Conservation (phyloP, 805 yeast genomes). For the Yarrowia deformans region DNA sequence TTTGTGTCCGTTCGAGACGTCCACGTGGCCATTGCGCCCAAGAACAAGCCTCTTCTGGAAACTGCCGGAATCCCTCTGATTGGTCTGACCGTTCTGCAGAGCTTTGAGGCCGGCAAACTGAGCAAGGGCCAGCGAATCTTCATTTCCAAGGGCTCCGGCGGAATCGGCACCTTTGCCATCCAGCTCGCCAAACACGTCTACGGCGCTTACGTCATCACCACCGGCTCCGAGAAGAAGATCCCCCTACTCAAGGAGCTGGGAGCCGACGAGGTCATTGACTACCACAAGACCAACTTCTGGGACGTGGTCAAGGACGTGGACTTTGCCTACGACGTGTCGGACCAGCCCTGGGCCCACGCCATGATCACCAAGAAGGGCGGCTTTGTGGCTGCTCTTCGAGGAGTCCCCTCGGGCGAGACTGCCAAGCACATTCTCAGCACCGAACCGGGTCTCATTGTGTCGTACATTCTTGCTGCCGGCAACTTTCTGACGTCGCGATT, state of each 20-base stretch:
- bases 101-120: conserved; percentile 33
- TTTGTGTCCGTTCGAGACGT: conserved; percentile 39
- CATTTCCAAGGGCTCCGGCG: conserved; percentile 43
- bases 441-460: conserved; percentile 17
- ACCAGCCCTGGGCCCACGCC: conserved; percentile 39
- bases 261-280: conserved; percentile 45
- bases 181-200: conserved; percentile 44
- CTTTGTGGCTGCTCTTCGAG: conserved; percentile 40
- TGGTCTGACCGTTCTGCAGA: conserved; percentile 42
- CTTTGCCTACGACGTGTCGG: conserved; percentile 43
- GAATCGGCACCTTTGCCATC: conserved; percentile 43
- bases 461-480: conserved; percentile 12
- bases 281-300: conserved; percentile 42
- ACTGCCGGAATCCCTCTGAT: conserved; percentile 45
- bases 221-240: conserved; percentile 44
- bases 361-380: conserved; percentile 42
- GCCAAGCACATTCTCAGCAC: conserved; percentile 5
- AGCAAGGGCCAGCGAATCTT: conserved; percentile 42
- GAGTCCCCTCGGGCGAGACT: conserved; percentile 33
- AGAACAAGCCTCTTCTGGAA: conserved; percentile 40
- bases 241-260: conserved; percentile 40
- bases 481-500: conserved; percentile 6
- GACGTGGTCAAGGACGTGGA: conserved; percentile 43
- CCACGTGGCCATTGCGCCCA: conserved; percentile 43
- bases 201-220: conserved; percentile 43